Percentiles rank a stretch among this genome's conserved stretches.
phyloP scores from a whole-genome alignment of 495 filamentous ascomycete species.

The Aspergillus haitiensis region DNA sequence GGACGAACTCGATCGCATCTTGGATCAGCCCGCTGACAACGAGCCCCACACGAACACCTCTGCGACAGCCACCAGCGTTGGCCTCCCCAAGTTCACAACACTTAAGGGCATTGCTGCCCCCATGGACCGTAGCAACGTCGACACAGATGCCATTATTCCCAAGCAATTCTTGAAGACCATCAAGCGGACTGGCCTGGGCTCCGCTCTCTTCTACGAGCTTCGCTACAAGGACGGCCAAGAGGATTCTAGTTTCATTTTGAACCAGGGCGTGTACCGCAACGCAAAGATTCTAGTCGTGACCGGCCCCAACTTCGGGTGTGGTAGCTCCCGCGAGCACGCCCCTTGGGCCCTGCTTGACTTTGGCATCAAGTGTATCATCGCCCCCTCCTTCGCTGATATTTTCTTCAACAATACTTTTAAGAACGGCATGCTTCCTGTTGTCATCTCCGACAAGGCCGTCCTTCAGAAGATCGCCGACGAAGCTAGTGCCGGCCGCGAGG shows the following conservation, averaged over 20 bases:
- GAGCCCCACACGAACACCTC: slow-evolving; percentile 60
- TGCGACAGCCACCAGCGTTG: slow-evolving; percentile 51
- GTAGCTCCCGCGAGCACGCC: slow-evolving; percentile 90
- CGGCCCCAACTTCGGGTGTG: slow-evolving; percentile 94
- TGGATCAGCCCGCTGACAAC: slow-evolving; percentile 73
- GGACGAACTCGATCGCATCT: slow-evolving; percentile 71
- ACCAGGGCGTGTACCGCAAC: slow-evolving; percentile 80
- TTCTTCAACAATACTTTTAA: slow-evolving; percentile 99
- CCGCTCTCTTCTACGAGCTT: slow-evolving; percentile 81
- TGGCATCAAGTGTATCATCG: slow-evolving; percentile 91
- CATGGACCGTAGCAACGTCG: slow-evolving; percentile 83
- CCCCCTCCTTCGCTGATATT: slow-evolving; percentile 91
- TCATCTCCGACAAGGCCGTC: slow-evolving; percentile 64
- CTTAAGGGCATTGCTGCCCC: slow-evolving; percentile 88
- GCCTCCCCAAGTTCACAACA: slow-evolving; percentile 77
- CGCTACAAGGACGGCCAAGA: slow-evolving; percentile 76
- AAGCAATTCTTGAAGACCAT: slow-evolving; percentile 99
- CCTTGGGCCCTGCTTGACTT: slow-evolving; percentile 98
- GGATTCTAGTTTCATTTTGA: slow-evolving; percentile 82
- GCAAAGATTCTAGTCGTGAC: slow-evolving; percentile 93
- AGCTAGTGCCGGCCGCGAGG: slow-evolving; percentile 76
- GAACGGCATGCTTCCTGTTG: slow-evolving; percentile 95
- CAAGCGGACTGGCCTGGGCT: slow-evolving; percentile 91
- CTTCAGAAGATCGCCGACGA: slow-evolving; percentile 75
- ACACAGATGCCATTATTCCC: slow-evolving; percentile 98